phyloP scores from a whole-genome alignment of 2,329 filamentous ascomycete species.

The Elsinoe ampelina region DNA sequence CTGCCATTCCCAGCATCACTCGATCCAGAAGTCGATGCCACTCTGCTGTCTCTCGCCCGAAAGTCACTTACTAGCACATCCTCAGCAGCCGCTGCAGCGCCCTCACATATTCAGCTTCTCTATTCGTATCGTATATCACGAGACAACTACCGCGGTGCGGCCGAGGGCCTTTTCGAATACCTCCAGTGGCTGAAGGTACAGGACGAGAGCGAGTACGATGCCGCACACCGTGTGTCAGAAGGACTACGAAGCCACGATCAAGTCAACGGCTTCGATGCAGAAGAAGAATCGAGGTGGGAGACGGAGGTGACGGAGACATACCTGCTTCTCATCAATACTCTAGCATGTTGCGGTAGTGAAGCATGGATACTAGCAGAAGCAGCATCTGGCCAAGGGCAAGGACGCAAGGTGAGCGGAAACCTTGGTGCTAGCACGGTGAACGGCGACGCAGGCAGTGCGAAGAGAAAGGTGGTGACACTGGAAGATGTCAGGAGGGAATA shows the following conservation, averaged over 20 bases:
- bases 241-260: conserved; percentile 5
- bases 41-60: conserved; percentile 63
- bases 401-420: conserved; percentile 15
- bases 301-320: conserved; percentile 59
- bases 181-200: conserved; percentile 39
- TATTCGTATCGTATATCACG: conserved; percentile 83
- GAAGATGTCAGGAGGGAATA: conserved; percentile 83
- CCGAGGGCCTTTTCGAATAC: conserved; percentile 47
- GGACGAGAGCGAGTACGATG: conserved; percentile 6
- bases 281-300: conserved; percentile 24
- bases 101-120: conserved; percentile 78
- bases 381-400: conserved; percentile 17
- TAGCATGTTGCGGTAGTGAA: conserved; percentile 78
- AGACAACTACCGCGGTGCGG: conserved; percentile 74
- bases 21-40: conserved; percentile 67
- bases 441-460: conserved; percentile 26
- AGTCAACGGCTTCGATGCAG: conserved; percentile 26
- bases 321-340: conserved; percentile 82
- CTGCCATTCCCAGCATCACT: conserved; percentile 68
- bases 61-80: conserved; percentile 49
- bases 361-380: conserved; percentile 63
- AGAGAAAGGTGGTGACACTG: conserved; percentile 73
- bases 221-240: conserved; percentile 18
- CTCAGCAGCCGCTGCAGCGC: conserved; percentile 23
- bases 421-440: background rate